Base-by-base conservation (phyloP, 2,329 filamentous ascomycete genomes). In the Fusarium heterosporum region DNA sequence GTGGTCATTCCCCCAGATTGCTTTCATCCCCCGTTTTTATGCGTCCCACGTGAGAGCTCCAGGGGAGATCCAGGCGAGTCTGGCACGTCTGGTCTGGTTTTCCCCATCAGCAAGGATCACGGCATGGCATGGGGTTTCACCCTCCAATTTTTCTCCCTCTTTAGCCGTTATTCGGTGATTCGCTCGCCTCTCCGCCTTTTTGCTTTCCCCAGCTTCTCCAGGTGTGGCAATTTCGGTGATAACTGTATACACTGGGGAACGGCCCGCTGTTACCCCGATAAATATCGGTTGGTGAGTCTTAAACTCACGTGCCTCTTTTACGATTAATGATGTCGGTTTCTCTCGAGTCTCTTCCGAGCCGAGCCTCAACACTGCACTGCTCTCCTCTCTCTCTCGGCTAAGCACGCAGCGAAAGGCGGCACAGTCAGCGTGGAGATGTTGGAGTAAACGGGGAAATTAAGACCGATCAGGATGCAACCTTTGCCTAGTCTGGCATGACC, bases 401-500 rank as follows among this genome's bases (percentile, higher is more conserved):
- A 55, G 57, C 0, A 26, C 8, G 19, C 52, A 55, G 57, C 60
- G 2, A 8, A 30, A 30, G 29, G 53, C 49, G 52, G 46, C 50
- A 42, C 38, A 39, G 46, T 11, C 26, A 62, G 34, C 61, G 61
- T 52, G 53, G 65, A 58, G 65, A 68, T 68, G 55, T 56, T 61
- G 47, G 66, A 53, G 66, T 50, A 64, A 51, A 55, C 66, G 67
- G 67, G 67, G 67, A 55, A 70, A 70, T 68, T 50, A 52, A 38
- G 43, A 42, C 67, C 67, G 64, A 63, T 47, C 29, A 55, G 50
- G 56, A 63, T 70, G 67, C 48, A 65, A 59, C 55, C 54, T 46
- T 55, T 41, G 32, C 50, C 25, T 30, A 57, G 45, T 53, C 41
- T 55, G 57, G 56, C 40, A 22, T 45, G 25, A 62, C 62, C 58